Conservation (phyloP, 495 filamentous ascomycete genomes). For the Aspergillus sclerotiicarbonarius region DNA sequence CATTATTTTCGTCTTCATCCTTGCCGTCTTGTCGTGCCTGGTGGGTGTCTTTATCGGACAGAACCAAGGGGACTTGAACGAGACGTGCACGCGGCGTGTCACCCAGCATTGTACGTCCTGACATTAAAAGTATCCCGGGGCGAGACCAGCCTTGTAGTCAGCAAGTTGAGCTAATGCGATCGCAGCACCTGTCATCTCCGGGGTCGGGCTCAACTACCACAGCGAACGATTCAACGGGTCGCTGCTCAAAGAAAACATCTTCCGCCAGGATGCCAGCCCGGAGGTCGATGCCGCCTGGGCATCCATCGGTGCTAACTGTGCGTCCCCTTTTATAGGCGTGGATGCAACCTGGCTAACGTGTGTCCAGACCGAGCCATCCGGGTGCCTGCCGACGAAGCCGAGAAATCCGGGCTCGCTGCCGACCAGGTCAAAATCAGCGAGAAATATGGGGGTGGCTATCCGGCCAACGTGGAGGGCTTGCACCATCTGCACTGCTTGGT, state of each 20-base stretch:
- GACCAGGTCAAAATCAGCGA: constrained; percentile 52
- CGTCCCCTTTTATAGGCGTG: neutral
- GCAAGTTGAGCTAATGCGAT: neutral
- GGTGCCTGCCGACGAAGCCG: constrained; percentile 37
- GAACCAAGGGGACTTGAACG: constrained; percentile 8
- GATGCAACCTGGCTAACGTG: neutral
- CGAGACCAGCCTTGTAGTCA: neutral
- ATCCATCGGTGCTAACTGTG: constrained; percentile 52
- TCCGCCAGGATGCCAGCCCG: constrained; percentile 47
- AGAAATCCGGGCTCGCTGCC: constrained; percentile 36
- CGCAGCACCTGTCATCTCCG: constrained; percentile 9
- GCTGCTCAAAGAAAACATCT: constrained; percentile 48
- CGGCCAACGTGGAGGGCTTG: constrained; percentile 55
- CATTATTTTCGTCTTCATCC: neutral
- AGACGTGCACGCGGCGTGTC: constrained; percentile 12
- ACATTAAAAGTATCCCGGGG: neutral
- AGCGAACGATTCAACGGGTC: neutral
- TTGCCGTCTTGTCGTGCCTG: constrained; percentile 5
- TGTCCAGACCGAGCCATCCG: constrained; percentile 36
- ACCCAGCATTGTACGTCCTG: constrained; percentile 11
- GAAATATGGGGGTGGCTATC: constrained; percentile 53
- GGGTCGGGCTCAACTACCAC: constrained; percentile 14
- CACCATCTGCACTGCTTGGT: constrained; percentile 60
- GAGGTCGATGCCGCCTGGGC: constrained; percentile 60
- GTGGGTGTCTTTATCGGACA: constrained; percentile 10